Evolutionary conservation across 1,284 basidiomycete species (phyloP), one percentile per base, ranked within the genome.

Genomic region (Ustanciosporium gigantosporum): DNA sequence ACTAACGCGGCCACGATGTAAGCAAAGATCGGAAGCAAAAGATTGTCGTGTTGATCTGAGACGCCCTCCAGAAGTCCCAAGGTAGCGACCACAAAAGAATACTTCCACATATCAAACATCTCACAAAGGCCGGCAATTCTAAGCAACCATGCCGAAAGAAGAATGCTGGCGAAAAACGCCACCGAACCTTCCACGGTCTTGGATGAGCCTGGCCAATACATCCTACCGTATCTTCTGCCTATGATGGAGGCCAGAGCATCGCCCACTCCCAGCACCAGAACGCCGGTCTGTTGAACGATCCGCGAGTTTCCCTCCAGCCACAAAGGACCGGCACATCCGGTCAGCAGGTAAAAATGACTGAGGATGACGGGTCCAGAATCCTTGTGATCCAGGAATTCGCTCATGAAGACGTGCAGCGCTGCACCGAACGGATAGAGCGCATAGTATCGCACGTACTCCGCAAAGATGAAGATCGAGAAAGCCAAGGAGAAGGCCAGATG

Each of bases 351-450:
- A 74, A 98, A 97, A 79, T 98, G 95, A 73, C 90, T 92, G 57
- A 99, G 79, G 68, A 98, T 95, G 11, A 93, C 95, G 8, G 94
- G 95, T 5, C 95, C 95, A 37, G 87, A 85, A 79, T 99, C 95
- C 81, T 93, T 92, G 68, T 88, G 79, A 83, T 99, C 95, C 74
- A 97, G 82, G 74, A 99, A 99, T 79, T 98, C 94, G 80, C 58
- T 65, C 84, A 98, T 87, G 80, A 99, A 99, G 55, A 97, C 81
- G 80, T 99, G 95, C 21, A 99, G 85, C 11, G 86, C 83, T 4
- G 90, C 94, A 7, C 93, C 92, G 69, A 97, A 89, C 3, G 95
- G 95, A 80, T 94, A 97, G 24, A 98, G 84, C 25, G 95, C 95
- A 79, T 97, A 99, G 80, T 97, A 99, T 40, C 95, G 68, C 15